Evolutionary conservation across 2,329 filamentous ascomycete genomes (phyloP).

Genomic region (Periconia sp.): DNA sequence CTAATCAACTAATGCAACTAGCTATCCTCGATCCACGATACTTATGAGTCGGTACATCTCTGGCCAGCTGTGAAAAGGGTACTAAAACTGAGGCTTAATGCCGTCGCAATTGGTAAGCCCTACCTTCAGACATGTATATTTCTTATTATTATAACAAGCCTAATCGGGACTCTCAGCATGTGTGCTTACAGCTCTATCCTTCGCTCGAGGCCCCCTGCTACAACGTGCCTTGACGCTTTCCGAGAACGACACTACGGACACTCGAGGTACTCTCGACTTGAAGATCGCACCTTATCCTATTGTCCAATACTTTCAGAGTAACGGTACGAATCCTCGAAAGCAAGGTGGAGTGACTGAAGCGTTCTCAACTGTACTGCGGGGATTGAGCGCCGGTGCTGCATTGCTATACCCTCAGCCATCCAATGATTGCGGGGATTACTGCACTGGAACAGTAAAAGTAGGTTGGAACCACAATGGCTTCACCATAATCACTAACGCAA

Average conservation of each 20-base stretch:
- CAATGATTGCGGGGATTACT: conserved; percentile 16
- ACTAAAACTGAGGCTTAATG: conserved; percentile 19
- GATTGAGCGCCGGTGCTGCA: conserved; percentile 5
- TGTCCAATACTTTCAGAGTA: conserved; percentile 15
- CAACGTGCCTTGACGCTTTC: conserved; percentile 23
- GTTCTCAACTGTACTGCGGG: conserved; percentile 11
- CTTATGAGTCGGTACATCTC: conserved; percentile 19
- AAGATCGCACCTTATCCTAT: conserved; percentile 19
- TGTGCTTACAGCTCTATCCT: conserved; percentile 15
- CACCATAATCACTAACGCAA: not conserved
- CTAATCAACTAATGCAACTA: conserved; percentile 1
- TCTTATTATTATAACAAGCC: not conserved
- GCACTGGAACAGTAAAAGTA: conserved; percentile 18
- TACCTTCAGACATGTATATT: not conserved
- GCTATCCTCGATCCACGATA: conserved; percentile 26
- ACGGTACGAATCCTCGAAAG: conserved; percentile 7
- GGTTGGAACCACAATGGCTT: not conserved
- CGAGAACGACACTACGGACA: conserved; percentile 2
- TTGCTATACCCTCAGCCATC: conserved; percentile 6
- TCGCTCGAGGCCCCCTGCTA: conserved; percentile 24
- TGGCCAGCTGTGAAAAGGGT: conserved; percentile 22
- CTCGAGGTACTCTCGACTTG: conserved; percentile 7
- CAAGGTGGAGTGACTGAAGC: conserved; percentile 13
- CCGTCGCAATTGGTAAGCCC: conserved; percentile 23
- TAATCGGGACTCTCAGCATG: conserved; percentile 13